Evolutionary conservation across 352 stramenopile species (phyloP), one percentile per base, ranked within the genome.

Genomic region (Phytophthora foliorum): DNA sequence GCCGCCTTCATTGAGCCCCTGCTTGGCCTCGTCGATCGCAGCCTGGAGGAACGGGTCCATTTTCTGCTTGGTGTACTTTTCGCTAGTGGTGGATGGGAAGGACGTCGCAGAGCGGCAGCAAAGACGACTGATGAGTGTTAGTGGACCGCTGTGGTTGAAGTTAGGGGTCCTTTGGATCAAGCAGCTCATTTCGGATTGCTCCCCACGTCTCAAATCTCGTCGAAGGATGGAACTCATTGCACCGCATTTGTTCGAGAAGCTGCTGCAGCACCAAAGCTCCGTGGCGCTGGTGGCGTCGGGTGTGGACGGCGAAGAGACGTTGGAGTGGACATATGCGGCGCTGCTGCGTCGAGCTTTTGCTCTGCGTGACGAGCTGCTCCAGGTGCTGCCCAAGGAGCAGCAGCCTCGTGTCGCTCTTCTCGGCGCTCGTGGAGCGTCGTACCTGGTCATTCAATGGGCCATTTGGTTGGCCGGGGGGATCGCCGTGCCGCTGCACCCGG

Each of bases 391-490:
- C 1, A 48, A 48, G 7, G 29, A 60, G 2, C 48, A 70, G 10
- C 67, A 82, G 42, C 71, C 71, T 51, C 78, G 78, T 22, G 57
- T 90, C 6, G 78, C 78, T 13, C 63, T 79, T 36, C 72, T 90
- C 16, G 78, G 80, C 44, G 69, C 60, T 36, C 80, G 80, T 36
- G 80, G 70, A 0, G 68, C 80, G 36, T 79, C 80, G 48, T 94
- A 91, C 57, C 56, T 94, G 14, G 62, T 78, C 10, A 86, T 89
- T 24, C 81, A 93, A 53, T 96, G 84, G 85, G 86, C 78, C 3
- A 89, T 90, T 60, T 96, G 88, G 88, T 74, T 90, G 11, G 77
- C 82, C 0, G 88, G 84, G 10, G 81, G 67, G 32, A 75, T 93
- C 39, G 86, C 80, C 0, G 86, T 95, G 42, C 88, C 86, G 6